phyloP scores from a whole-genome alignment of 352 stramenopile genomes.

The Pythium apleroticum region DNA sequence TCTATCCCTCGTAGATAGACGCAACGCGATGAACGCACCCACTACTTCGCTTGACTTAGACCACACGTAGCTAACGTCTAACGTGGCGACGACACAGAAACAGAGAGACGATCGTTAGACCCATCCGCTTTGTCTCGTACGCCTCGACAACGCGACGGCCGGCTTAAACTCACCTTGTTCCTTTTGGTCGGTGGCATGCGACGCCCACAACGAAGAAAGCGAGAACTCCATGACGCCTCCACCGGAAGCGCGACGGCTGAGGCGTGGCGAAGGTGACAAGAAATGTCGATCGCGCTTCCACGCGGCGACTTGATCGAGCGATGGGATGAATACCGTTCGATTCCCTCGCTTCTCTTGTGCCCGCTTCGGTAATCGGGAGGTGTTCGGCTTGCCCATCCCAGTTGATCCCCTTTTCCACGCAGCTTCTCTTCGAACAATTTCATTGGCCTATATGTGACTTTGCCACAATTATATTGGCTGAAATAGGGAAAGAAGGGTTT shows the following conservation, averaged over 20 bases:
- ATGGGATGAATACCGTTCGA: too few species aligned
- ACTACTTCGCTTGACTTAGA: background rate
- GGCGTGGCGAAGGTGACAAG: background rate
- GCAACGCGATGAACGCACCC: background rate
- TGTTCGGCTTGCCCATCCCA: background rate
- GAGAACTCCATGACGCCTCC: background rate
- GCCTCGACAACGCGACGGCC: slow-evolving; percentile 8
- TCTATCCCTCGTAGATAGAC: background rate
- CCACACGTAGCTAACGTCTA: background rate
- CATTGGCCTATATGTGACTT: background rate
- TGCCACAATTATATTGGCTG: background rate
- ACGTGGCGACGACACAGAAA: background rate
- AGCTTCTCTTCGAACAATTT: background rate
- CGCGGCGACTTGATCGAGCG: background rate
- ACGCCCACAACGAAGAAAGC: slow-evolving; percentile 1
- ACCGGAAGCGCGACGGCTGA: background rate
- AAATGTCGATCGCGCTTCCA: slow-evolving; percentile 1
- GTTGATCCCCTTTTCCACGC: slow-evolving; percentile 20
- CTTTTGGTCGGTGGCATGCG: background rate
- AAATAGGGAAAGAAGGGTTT: background rate
- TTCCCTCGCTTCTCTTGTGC: slow-evolving; percentile 5
- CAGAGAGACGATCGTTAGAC: background rate
- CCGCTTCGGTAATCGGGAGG: slow-evolving; percentile 9
- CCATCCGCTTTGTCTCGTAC: background rate
- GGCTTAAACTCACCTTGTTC: slow-evolving; percentile 4